phyloP scores from a whole-genome alignment of 2,329 filamentous ascomycete genomes.

The Tolypocladium nubicola region DNA sequence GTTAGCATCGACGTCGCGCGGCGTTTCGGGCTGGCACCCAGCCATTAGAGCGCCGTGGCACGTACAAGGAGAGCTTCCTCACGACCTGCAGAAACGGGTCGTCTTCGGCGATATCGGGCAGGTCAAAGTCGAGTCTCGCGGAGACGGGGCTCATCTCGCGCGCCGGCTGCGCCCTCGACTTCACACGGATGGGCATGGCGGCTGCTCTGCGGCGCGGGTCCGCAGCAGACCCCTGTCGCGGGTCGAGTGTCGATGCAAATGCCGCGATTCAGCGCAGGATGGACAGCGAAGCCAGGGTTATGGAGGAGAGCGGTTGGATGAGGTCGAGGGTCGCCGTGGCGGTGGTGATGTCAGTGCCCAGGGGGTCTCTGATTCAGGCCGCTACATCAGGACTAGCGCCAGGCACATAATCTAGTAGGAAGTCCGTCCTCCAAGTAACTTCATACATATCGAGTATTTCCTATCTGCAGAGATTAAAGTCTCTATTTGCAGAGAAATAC shows the following conservation, averaged over 20 bases:
- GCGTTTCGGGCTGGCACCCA: not conserved
- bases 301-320: not conserved
- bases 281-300: not conserved
- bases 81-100: constrained; percentile 55
- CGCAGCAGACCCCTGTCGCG: not conserved
- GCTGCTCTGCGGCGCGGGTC: not conserved
- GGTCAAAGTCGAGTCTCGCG: constrained; percentile 20
- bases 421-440: too few relatives aligned
- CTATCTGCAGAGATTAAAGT: too few relatives aligned
- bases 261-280: not conserved
- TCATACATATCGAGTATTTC: too few relatives aligned
- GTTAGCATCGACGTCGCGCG: not conserved
- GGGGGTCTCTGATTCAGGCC: not conserved
- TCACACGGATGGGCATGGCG: constrained; percentile 26
- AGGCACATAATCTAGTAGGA: too few relatives aligned
- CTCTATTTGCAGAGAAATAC: too few relatives aligned
- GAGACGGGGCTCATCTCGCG: constrained; percentile 25
- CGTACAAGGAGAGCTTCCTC: constrained; percentile 55
- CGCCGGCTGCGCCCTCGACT: constrained; percentile 18
- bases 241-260: not conserved
- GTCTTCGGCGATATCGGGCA: constrained; percentile 46
- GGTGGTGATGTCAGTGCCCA: not conserved
- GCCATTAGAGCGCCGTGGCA: not conserved
- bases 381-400: too few relatives aligned
- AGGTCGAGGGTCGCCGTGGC: not conserved